These are phyloP conservation scores for Hypoxylon sp. DNA, from an alignment of 2,329 filamentous ascomycete species.

Conservation along the genomic window DNA sequence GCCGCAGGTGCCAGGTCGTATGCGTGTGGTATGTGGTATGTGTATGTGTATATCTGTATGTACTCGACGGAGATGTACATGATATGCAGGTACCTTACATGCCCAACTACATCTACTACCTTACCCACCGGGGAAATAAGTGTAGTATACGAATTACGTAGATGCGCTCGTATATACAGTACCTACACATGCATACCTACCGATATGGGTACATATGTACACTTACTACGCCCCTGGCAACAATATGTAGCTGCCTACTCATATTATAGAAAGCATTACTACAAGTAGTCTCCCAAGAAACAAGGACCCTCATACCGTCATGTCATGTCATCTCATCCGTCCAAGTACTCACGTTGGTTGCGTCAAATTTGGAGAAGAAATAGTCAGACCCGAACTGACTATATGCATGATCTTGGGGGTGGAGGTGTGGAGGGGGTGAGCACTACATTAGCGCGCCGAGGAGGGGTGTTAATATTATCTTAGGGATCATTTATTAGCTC, in stretches of 20 bases:
- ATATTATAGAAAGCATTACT: conserved; percentile 5
- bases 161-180: conserved; percentile 19
- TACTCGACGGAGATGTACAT: conserved; percentile 15
- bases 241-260: conserved; percentile 1
- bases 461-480: too few relatives aligned
- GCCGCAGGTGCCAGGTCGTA: conserved; percentile 21
- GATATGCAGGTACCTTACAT: conserved; percentile 25
- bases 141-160: conserved; percentile 30
- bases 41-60: conserved; percentile 9
- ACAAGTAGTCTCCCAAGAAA: conserved; percentile 12
- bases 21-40: background rate
- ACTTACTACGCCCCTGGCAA: conserved; percentile 21
- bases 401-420: conserved; percentile 39
- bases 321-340: conserved; percentile 44
- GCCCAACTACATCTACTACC: conserved; percentile 16
- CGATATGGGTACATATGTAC: background rate
- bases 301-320: conserved; percentile 31
- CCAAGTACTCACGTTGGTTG: conserved; percentile 31
- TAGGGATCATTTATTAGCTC: too few relatives aligned
- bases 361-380: conserved; percentile 38
- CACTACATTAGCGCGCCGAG: conserved; percentile 25
- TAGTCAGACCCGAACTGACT: conserved; percentile 35
- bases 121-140: conserved; percentile 16
- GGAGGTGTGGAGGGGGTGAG: conserved; percentile 31
- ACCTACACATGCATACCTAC: too few relatives aligned